Evolutionary conservation across 2,329 filamentous ascomycete species (phyloP).

Genomic region (Ceratocystis colombiana): DNA sequence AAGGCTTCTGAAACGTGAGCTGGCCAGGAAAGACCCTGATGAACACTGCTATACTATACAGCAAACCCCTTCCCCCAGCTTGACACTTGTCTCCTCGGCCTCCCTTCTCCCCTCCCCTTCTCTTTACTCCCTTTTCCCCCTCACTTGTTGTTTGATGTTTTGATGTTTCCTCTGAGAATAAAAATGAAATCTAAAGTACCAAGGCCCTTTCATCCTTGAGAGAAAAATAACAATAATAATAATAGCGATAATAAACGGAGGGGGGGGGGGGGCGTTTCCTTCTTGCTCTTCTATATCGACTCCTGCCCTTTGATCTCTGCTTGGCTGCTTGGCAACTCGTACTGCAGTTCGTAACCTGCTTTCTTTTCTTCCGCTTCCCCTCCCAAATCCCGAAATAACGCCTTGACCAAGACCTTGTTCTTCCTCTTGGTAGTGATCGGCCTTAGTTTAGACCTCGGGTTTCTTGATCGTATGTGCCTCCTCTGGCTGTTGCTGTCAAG

Average conservation of each 20-base stretch:
- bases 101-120: background rate
- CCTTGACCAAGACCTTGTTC: constrained; percentile 5
- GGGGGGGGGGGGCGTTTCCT: background rate
- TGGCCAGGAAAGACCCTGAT: background rate
- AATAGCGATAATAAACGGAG: background rate
- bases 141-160: background rate
- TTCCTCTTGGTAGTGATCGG: background rate
- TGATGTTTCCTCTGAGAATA: background rate
- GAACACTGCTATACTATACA: background rate
- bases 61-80: background rate
- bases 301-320: background rate
- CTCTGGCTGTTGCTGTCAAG: background rate
- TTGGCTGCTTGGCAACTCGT: background rate
- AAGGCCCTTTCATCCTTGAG: background rate
- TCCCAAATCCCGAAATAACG: background rate
- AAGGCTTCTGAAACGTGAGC: background rate
- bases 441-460: background rate
- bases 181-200: background rate
- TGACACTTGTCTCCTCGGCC: background rate
- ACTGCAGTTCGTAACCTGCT: background rate
- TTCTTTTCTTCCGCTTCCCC: background rate
- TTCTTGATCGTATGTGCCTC: background rate
- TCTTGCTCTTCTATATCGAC: background rate
- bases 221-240: background rate
- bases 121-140: background rate